Evolutionary conservation across 1,284 basidiomycete genomes (phyloP).

Genomic region (Cystobasidiaceae sp.): DNA sequence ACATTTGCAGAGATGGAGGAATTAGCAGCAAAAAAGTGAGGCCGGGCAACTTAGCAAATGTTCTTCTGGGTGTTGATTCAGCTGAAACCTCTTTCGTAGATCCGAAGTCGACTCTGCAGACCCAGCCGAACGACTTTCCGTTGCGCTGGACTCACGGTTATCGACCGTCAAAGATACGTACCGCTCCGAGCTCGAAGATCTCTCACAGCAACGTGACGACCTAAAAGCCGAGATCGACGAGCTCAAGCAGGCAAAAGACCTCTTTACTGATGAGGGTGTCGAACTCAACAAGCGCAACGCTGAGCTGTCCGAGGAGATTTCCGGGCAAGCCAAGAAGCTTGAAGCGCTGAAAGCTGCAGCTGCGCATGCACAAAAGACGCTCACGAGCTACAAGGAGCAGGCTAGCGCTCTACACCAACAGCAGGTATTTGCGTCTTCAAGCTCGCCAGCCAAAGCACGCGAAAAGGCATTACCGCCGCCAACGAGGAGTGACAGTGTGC

Average conservation of each 20-base stretch:
- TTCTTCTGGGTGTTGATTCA: neutral
- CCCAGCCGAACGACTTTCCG: conserved; percentile 1
- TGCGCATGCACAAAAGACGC: conserved; percentile 35
- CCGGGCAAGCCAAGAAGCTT: conserved; percentile 69
- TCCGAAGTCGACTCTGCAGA: neutral
- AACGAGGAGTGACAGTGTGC: conserved; percentile 3
- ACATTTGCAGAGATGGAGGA: conserved; percentile 89
- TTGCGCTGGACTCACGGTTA: conserved; percentile 67
- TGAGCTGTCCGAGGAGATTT: conserved; percentile 77
- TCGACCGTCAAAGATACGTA: conserved; percentile 85
- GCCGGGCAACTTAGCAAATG: neutral
- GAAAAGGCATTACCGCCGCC: conserved; percentile 5
- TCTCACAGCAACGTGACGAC: conserved; percentile 73
- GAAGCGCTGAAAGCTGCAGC: conserved; percentile 53
- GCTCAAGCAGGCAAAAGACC: conserved; percentile 76
- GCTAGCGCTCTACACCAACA: conserved; percentile 31
- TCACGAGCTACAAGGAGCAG: conserved; percentile 44
- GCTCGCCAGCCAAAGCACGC: conserved; percentile 12
- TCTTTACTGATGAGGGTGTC: conserved; percentile 83
- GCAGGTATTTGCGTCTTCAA: conserved; percentile 27
- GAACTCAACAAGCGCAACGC: conserved; percentile 86
- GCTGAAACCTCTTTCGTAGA: neutral
- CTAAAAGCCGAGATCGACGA: conserved; percentile 78
- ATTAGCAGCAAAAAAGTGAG: conserved; percentile 63
- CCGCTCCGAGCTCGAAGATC: conserved; percentile 73